Evolutionary conservation across 1,284 basidiomycete genomes (phyloP).

Genomic region (Melampsora larici-populina): DNA sequence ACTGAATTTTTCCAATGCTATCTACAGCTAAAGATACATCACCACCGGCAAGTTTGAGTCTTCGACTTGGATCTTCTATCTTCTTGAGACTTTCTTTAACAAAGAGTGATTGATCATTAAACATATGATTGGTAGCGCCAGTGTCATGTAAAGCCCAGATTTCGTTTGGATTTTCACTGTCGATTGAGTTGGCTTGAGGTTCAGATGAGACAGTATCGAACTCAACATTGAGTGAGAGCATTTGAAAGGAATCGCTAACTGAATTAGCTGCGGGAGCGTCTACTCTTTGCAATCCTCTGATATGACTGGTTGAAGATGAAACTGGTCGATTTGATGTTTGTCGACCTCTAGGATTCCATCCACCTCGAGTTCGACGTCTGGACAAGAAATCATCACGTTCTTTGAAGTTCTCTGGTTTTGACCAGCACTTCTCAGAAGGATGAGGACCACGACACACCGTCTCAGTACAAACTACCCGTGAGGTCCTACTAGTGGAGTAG

Average conservation of each 20-base stretch:
- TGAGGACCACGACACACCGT: too few relatives aligned
- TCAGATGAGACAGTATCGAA: background rate
- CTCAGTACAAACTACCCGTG: too few relatives aligned
- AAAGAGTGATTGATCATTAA: background rate
- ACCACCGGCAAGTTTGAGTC: background rate
- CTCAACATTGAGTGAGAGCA: background rate
- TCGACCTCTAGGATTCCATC: too few relatives aligned
- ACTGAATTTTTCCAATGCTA: background rate
- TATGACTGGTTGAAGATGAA: too few relatives aligned
- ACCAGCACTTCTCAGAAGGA: too few relatives aligned
- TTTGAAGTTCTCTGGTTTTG: too few relatives aligned
- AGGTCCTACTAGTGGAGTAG: too few relatives aligned
- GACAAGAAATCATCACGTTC: too few relatives aligned
- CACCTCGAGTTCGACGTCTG: too few relatives aligned
- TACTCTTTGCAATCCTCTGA: too few relatives aligned
- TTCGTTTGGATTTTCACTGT: background rate
- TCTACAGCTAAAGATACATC: background rate
- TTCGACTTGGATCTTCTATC: background rate
- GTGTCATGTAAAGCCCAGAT: background rate
- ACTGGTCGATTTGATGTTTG: too few relatives aligned
- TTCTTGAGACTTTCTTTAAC: background rate
- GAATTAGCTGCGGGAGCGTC: background rate
- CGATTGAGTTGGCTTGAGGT: background rate
- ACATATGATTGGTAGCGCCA: constrained; percentile 8
- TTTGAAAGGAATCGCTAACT: background rate